Evolutionary conservation across 495 filamentous ascomycete genomes (phyloP), one percentile per base, ranked within the genome.

Genomic region (Neurospora sp.): DNA sequence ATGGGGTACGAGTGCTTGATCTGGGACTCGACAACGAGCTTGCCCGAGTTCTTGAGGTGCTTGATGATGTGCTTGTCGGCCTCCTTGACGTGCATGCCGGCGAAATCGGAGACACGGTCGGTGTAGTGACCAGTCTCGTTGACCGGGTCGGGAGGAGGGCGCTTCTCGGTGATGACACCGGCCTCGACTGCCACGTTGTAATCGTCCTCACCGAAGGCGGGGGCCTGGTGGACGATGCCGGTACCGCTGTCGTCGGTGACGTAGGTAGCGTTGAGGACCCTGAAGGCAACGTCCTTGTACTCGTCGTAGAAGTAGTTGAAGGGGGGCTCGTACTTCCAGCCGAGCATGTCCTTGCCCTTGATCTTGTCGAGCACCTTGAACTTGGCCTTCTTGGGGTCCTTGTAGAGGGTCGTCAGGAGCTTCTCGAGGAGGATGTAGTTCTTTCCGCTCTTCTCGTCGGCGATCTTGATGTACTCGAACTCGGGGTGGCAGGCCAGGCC

Each of bases 41-140:
- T 90, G 27, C 92, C 93, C 41, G 85, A 90, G 44, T 86, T 89
- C 82, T 95, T 97, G 31, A 99, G 85, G 76, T 94, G 82, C 81
- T 96, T 97, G 80, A 98, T 95, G 83, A 99, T 98, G 70, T 87
- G 89, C 84, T 94, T 98, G 79, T 99, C 96, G 12, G 96, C 96
- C 69, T 90, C 89, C 85, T 98, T 99, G 73, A 99, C 96, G 78
- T 98, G 88, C 79, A 94, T 90, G 0, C 96, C 96, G 4, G 83
- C 91, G 75, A 97, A 98, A 73, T 98, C 93, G 12, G 86, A 83
- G 12, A 99, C 90, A 80, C 92, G 90, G 35, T 85, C 81, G 1
- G 93, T 98, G 82, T 94, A 99, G 75, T 86, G 84, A 70, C 96
- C 96, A 61, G 86, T 86, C 3, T 94, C 91, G 76, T 97, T 90